Percentiles rank a stretch among this genome's conserved stretches.
Conservation (phyloP, 1,139 yeast species). For the Yamadazyma oceani region DNA sequence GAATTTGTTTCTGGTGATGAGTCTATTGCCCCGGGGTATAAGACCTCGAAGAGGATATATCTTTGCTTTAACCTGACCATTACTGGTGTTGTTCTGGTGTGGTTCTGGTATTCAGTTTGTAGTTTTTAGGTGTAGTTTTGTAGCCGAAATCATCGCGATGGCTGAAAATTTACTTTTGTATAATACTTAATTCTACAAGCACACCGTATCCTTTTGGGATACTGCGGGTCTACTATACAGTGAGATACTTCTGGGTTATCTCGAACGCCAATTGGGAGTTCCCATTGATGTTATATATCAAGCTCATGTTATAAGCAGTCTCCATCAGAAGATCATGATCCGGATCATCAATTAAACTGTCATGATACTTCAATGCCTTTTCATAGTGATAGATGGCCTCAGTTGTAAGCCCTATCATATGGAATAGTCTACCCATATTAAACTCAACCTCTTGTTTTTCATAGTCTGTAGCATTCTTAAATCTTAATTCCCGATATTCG, state of each 20-base stretch:
- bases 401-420: constrained; percentile 71
- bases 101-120: neutral
- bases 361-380: constrained; percentile 50
- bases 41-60: constrained; percentile 75
- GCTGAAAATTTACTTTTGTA: too few species aligned
- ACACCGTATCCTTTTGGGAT: neutral
- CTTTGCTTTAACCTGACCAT: constrained; percentile 92
- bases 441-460: constrained; percentile 79
- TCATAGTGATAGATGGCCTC: constrained; percentile 75
- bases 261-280: constrained; percentile 62
- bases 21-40: too few species aligned
- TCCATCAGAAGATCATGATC: constrained; percentile 63
- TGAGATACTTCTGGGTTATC: constrained; percentile 63
- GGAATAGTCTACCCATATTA: constrained; percentile 83
- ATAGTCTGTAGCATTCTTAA: constrained; percentile 40
- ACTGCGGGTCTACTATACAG: too few species aligned
- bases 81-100: neutral
- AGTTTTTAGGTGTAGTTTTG: too few species aligned
- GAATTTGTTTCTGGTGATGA: too few species aligned
- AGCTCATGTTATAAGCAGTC: constrained; percentile 81
- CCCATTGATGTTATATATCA: constrained; percentile 76
- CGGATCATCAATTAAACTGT: constrained; percentile 23
- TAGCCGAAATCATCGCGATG: neutral
- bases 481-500: constrained; percentile 61
- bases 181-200: neutral